Base-by-base conservation (phyloP, 352 stramenopile species). In the Pythium aquatile region DNA sequence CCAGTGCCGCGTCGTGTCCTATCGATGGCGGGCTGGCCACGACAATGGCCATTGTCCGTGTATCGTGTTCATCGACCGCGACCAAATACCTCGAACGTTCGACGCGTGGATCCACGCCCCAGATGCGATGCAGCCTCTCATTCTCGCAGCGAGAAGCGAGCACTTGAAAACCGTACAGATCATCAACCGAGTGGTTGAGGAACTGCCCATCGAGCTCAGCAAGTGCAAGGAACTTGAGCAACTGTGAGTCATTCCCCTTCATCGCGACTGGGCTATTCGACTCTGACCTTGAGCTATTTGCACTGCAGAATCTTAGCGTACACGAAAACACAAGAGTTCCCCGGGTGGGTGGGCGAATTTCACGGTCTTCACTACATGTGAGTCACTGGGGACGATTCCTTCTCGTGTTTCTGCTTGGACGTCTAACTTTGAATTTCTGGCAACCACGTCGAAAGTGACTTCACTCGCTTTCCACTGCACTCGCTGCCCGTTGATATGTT, bases 221-320 rank as follows among this genome's bases (percentile, higher is more conserved):
- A 29, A 55, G 13, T 69, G 66, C 58, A 11, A 35, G 2, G 24
- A 64, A 2, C 57, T 76, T 20, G 66, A 76, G 42, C 61, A 76
- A 39, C 14, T 76, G 55, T 69, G 33, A 35, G 62, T 58, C 2
- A n/a, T n/a, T n/a, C n/a, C n/a, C n/a, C n/a, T n/a, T n/a, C n/a
- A n/a, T n/a, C n/a, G n/a, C n/a, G n/a, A n/a, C n/a, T n/a, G n/a
- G n/a, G n/a, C n/a, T 17, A 9, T 6, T 24, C 20, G 5, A 53
- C 4, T 8, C 20, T 53, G 44, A 26, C 44, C n/a, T n/a, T 52
- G n/a, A 29, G 13, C 0, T 2, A 5, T 52, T 37, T n/a, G 28
- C 11, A 2, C 3, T n/a, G 10, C 17, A 67, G 61, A 35, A 80
- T 73, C 17, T n/a, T 77, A 14, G 64, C 74, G 10, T 74, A 77